A percentile compares a stretch with the other conserved stretches of the same genome.
These are phyloP conservation scores for Malus sylvestris DNA, from an alignment of 306 rosid species.

Conservation along the genomic window DNA sequence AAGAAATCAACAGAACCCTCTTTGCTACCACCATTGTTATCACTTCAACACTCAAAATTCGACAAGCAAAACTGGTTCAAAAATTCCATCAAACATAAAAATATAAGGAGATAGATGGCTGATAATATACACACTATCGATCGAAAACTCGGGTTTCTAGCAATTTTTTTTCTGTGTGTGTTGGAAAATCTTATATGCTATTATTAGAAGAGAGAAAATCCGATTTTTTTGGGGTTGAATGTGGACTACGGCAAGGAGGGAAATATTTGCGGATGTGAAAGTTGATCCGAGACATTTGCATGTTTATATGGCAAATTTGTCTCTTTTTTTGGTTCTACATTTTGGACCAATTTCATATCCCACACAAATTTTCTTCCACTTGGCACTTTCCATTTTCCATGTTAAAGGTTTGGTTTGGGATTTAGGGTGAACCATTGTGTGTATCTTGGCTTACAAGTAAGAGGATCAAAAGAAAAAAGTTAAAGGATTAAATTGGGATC, in stretches of 20 bases:
- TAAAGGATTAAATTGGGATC: neutral
- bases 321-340: neutral
- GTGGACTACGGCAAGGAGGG: neutral
- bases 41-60: neutral
- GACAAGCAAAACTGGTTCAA: neutral
- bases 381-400: neutral
- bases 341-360: neutral
- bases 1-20: neutral
- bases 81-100: neutral
- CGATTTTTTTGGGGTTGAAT: constrained; percentile 9
- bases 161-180: neutral
- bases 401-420: neutral
- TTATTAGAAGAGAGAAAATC: neutral
- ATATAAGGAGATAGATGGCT: neutral
- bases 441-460: neutral
- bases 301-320: neutral
- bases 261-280: constrained; percentile 1
- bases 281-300: neutral
- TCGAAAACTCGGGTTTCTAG: neutral
- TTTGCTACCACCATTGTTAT: neutral
- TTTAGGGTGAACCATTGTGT: neutral
- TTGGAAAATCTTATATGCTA: neutral
- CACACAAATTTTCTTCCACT: neutral
- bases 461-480: neutral
- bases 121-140: neutral